Conservation (phyloP, 257 asterid genomes). For the Rubia yunnanensis region DNA sequence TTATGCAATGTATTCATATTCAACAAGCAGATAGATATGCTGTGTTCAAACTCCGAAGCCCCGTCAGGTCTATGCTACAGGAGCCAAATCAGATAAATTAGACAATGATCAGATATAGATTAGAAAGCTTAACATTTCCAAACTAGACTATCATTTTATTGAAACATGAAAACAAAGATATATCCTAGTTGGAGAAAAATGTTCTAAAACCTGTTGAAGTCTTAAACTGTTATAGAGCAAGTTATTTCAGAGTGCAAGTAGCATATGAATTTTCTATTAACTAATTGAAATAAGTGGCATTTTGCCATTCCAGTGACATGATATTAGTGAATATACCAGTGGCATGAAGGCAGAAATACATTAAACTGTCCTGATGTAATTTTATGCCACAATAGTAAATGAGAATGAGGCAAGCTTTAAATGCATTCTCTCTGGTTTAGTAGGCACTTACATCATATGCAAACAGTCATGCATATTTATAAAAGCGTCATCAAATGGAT, state of each 20-base stretch:
- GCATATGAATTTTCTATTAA: not conserved
- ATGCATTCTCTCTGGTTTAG: not conserved
- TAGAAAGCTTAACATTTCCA: too few relatives aligned
- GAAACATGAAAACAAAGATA: too few relatives aligned
- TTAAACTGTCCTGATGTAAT: too few relatives aligned
- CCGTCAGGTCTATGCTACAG: not conserved
- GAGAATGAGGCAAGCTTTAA: not conserved
- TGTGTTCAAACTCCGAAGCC: not conserved
- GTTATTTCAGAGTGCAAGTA: not conserved
- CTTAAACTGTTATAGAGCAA: not conserved
- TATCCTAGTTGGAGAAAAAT: not conserved
- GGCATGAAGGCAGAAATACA: too few relatives aligned
- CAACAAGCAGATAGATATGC: not conserved
- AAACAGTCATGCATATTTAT: constrained; percentile 60
- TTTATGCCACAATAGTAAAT: not conserved
- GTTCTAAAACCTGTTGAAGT: not conserved
- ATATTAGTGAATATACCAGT: too few relatives aligned
- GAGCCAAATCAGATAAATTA: not conserved
- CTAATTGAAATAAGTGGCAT: not conserved
- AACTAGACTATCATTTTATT: not conserved
- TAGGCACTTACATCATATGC: constrained; percentile 62
- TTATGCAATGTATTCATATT: not conserved
- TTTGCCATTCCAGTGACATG: not conserved
- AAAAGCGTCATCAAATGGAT: constrained; percentile 73
- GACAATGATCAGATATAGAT: too few relatives aligned